Evolutionary conservation across 495 filamentous ascomycete genomes (phyloP).

Genomic region (Penicillium simplicissimum): DNA sequence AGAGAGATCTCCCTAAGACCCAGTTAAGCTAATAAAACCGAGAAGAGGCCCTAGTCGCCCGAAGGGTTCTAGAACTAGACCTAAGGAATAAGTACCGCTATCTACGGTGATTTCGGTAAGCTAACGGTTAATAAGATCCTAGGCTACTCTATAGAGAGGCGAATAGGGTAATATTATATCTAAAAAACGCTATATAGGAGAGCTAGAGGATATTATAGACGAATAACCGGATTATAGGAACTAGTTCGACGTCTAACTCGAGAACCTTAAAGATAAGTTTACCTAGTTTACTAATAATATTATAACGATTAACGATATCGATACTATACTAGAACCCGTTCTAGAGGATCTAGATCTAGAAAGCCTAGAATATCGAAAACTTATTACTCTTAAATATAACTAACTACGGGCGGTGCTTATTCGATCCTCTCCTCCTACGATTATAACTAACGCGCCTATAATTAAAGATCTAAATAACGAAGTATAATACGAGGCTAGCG

Average conservation of each 20-base stretch:
- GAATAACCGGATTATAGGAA: conserved; percentile 1
- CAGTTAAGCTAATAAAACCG: not conserved
- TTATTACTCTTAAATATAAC: conserved; percentile 1
- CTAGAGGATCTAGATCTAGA: conserved; percentile 5
- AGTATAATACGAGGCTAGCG: not conserved
- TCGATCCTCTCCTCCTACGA: not conserved
- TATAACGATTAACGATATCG: conserved; percentile 5
- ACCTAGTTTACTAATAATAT: conserved; percentile 3
- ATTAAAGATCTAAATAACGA: not conserved
- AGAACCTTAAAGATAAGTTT: not conserved
- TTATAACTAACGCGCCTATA: not conserved
- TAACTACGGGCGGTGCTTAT: not conserved
- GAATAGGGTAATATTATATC: not conserved
- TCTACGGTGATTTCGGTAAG: not conserved
- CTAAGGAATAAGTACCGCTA: conserved; percentile 7
- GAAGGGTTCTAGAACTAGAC: not conserved
- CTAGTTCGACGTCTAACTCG: not conserved
- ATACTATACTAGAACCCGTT: not conserved
- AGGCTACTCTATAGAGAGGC: not conserved
- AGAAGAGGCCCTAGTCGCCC: conserved; percentile 8
- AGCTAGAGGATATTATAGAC: not conserved
- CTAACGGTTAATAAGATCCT: not conserved
- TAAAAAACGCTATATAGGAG: conserved; percentile 4
- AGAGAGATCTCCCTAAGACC: too few relatives aligned
- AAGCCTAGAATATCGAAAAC: conserved; percentile 5